Base-by-base conservation (phyloP, 2,329 filamentous ascomycete genomes). In the Talaromyces sp. region DNA sequence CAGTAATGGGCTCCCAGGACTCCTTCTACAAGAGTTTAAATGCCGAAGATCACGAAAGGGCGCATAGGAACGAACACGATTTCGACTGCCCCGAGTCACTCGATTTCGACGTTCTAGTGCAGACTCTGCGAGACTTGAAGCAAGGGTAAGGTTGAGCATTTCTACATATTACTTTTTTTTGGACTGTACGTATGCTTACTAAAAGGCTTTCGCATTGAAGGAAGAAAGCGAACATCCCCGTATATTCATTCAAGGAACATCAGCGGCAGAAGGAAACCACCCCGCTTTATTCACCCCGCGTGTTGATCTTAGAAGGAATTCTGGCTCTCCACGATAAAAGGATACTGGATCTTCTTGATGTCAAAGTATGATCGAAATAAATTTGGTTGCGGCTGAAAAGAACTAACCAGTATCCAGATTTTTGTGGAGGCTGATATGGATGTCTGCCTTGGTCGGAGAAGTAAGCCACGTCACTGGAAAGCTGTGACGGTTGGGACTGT, bases 401-500 rank as follows among this genome's bases (percentile, higher is more conserved):
- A 53, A 62, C 65, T 67, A 54, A 68, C 51, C 19, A n/a, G 27
- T 21, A 2, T 58, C 53, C 59, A 84, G 89, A 95, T 99, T 57
- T 99, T 96, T 73, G 95, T 94, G 62, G 94, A 97, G 75, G 95
- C 94, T 46, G 94, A 99, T 74, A 88, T 89, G 64, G 94, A 99
- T 74, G 89, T 95, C 1, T 99, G 94, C 72, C 81, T 99, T 54
- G 93, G 92, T 27, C 83, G 93, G 75, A 83, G 93, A 84, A 86
- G 91, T 95, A 78, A 73, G 87, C 11, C 10, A 26, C 50, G 19
- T 24, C 27, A 17, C 31, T 35, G n/a, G 50, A 17, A 46, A 8
- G 19, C 11, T 14, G 12, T 17, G 12, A 26, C n/a, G 2, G n/a
- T n/a, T n/a, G n/a, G 17, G 32, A 29, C 24, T 2, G 27, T 29